A percentile compares a stretch with the other conserved stretches of the same genome.
phyloP scores from a whole-genome alignment of 2,329 filamentous ascomycete species.

The Cordyceps farinosa region DNA sequence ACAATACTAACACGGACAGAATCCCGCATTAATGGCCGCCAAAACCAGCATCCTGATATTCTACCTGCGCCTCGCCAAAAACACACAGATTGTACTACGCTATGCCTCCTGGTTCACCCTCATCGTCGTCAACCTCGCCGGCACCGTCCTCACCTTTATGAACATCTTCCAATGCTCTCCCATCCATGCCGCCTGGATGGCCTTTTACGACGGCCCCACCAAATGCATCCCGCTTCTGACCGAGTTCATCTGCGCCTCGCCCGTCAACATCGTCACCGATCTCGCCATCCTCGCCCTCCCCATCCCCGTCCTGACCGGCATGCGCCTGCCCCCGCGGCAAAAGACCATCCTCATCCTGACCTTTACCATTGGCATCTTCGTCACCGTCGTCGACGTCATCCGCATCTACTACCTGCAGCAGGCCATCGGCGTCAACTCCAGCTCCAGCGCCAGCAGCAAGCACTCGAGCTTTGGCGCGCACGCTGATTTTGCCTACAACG shows the following conservation, averaged over 20 bases:
- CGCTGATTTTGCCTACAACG: slow-evolving; percentile 64
- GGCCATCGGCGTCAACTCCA: slow-evolving; percentile 51
- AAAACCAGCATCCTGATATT: slow-evolving; percentile 93
- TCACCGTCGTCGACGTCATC: slow-evolving; percentile 82
- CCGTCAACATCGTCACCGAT: slow-evolving; percentile 89
- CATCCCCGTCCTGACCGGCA: slow-evolving; percentile 80
- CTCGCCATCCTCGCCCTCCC: slow-evolving; percentile 82
- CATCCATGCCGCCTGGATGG: slow-evolving; percentile 63
- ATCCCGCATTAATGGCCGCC: slow-evolving; percentile 83
- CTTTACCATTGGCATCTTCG: slow-evolving; percentile 83
- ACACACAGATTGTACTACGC: slow-evolving; percentile 70
- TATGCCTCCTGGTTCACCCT: slow-evolving; percentile 80
- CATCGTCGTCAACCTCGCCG: slow-evolving; percentile 72
- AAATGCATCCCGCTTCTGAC: slow-evolving; percentile 56
- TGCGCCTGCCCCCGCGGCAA: slow-evolving; percentile 79
- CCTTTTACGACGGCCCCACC: slow-evolving; percentile 30
- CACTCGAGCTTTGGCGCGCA: slow-evolving; percentile 49
- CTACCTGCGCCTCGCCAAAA: slow-evolving; percentile 78
- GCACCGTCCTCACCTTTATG: slow-evolving; percentile 74
- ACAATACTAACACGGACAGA: slow-evolving; percentile 45
- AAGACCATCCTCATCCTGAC: slow-evolving; percentile 85
- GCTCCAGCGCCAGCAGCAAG: slow-evolving; percentile 29
- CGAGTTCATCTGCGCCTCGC: slow-evolving; percentile 70
- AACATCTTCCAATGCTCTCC: slow-evolving; percentile 86
- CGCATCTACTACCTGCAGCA: slow-evolving; percentile 86